phyloP scores from a whole-genome alignment of 805 yeast species.

The Wickerhamomyces bovis region DNA sequence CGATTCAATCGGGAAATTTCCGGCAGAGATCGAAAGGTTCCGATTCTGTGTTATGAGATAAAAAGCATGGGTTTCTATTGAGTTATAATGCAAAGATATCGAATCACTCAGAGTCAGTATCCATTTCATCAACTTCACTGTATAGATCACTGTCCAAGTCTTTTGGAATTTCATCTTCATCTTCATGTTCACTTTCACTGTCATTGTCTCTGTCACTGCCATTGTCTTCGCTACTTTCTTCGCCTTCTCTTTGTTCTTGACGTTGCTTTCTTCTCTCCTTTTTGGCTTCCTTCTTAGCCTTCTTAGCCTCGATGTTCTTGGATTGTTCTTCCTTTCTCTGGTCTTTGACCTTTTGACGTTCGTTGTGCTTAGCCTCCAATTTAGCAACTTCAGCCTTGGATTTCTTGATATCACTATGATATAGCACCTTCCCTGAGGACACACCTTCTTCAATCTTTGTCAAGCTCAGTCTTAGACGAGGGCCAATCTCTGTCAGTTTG shows the following conservation, averaged over 20 bases:
- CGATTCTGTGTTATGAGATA: background rate
- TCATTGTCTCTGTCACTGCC: conserved; percentile 21
- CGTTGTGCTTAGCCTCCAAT: conserved; percentile 63
- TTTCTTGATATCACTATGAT: conserved; percentile 69
- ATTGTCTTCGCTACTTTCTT: conserved; percentile 20
- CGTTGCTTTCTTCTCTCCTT: conserved; percentile 60
- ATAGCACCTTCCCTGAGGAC: conserved; percentile 82
- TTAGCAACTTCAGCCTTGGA: conserved; percentile 50
- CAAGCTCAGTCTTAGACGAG: conserved; percentile 70
- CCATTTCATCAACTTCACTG: conserved; percentile 35
- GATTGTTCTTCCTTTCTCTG: conserved; percentile 73
- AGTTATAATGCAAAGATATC: background rate
- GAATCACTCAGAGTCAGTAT: conserved; percentile 17
- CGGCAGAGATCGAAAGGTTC: background rate
- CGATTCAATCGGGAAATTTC: background rate
- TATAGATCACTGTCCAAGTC: conserved; percentile 41
- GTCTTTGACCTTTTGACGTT: conserved; percentile 54
- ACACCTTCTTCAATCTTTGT: conserved; percentile 90
- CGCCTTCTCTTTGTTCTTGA: conserved; percentile 32
- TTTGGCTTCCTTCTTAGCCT: conserved; percentile 66
- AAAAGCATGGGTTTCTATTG: too few species aligned
- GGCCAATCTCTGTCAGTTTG: conserved; percentile 89
- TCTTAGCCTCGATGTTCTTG: conserved; percentile 70
- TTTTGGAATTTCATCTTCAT: conserved; percentile 36
- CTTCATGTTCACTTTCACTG: conserved; percentile 32